Evolutionary conservation across 2,329 filamentous ascomycete genomes (phyloP).

Genomic region (Fusarium concolor): DNA sequence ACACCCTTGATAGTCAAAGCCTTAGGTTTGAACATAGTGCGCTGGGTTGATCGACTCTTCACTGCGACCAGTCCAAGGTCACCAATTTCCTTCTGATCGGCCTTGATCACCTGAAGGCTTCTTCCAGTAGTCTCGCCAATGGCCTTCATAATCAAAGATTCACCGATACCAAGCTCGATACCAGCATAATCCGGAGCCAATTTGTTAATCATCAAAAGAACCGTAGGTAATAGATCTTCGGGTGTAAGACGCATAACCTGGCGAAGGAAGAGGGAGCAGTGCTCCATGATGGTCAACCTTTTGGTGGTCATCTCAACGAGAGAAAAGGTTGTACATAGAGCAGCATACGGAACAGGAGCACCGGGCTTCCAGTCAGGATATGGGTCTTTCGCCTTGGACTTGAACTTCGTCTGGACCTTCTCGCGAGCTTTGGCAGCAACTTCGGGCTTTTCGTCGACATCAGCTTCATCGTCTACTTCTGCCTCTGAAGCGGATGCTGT

Average conservation of each 20-base stretch:
- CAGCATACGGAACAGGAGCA: conserved; percentile 91
- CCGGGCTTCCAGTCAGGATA: conserved; percentile 96
- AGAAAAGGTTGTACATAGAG: conserved; percentile 93
- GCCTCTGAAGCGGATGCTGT: conserved; percentile 48
- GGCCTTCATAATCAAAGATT: conserved; percentile 98
- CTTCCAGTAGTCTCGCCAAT: conserved; percentile 95
- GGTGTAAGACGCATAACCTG: conserved; percentile 95
- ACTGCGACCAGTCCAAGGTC: conserved; percentile 94
- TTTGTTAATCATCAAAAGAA: conserved; percentile 98
- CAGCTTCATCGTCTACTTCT: conserved; percentile 61
- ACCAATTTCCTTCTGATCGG: conserved; percentile 95
- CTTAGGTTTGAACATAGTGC: conserved; percentile 98
- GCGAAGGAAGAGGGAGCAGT: conserved; percentile 90
- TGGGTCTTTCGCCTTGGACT: conserved; percentile 76
- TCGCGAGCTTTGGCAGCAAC: conserved; percentile 79
- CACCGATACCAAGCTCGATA: conserved; percentile 97
- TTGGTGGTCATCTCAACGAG: conserved; percentile 96
- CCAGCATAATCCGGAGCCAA: conserved; percentile 96
- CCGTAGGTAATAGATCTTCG: conserved; percentile 85
- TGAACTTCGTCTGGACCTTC: conserved; percentile 82
- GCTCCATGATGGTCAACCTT: conserved; percentile 85
- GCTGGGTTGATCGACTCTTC: conserved; percentile 94
- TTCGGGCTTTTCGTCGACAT: conserved; percentile 73
- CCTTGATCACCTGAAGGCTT: conserved; percentile 88
- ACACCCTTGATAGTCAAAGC: conserved; percentile 87